Evolutionary conservation across 768 basidiomycete genomes (phyloP).

Genomic region (Hygrocybe coccinea): DNA sequence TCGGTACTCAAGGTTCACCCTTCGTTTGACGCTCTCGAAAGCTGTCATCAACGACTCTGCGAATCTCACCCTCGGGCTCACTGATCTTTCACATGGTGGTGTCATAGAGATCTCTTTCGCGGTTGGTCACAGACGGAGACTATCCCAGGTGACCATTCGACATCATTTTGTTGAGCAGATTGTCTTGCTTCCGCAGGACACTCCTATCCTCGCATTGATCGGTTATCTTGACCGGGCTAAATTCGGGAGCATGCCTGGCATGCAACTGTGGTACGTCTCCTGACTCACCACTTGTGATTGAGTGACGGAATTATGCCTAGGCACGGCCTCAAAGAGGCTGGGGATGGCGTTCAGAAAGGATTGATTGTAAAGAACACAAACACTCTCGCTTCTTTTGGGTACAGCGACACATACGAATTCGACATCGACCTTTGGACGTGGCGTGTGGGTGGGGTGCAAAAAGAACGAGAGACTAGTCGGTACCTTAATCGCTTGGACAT

Average conservation of each 20-base stretch:
- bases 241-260: constrained; percentile 11
- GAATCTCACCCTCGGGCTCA: constrained; percentile 6
- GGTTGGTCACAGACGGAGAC: constrained; percentile 11
- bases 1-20: constrained; percentile 13
- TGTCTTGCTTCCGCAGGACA: constrained; percentile 15
- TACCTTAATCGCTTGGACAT: constrained; percentile 21
- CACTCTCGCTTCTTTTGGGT: neutral
- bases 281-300: neutral
- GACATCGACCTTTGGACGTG: constrained; percentile 5
- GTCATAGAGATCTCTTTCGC: constrained; percentile 11
- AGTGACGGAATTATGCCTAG: constrained; percentile 4
- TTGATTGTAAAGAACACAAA: neutral
- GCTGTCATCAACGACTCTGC: constrained; percentile 10
- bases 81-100: constrained; percentile 15
- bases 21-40: constrained; percentile 9
- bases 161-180: neutral
- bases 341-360: constrained; percentile 12
- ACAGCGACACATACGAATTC: constrained; percentile 1
- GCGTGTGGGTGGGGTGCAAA: neutral
- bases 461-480: constrained; percentile 14
- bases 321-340: constrained; percentile 13
- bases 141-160: constrained; percentile 10
- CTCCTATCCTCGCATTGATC: constrained; percentile 16
- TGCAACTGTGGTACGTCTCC: constrained; percentile 16
- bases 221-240: constrained; percentile 10